A percentile compares a stretch with the other conserved stretches of the same genome.
These are phyloP conservation scores for Zygosaccharomyces lentus DNA, from an alignment of 805 yeast genomes.

Conservation along the genomic window DNA sequence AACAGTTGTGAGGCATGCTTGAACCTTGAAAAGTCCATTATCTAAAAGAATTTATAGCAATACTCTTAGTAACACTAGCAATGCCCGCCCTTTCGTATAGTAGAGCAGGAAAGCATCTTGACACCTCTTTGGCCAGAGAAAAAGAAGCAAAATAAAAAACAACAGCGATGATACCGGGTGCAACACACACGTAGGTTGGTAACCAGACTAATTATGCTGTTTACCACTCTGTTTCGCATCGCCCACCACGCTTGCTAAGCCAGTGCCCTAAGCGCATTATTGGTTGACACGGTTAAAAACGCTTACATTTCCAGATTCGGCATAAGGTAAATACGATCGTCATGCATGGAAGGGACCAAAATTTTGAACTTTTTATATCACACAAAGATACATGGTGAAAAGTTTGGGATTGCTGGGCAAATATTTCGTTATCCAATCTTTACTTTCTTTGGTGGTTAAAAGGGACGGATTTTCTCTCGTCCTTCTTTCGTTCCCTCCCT, in stretches of 20 bases:
- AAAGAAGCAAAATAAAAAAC: no score
- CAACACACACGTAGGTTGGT: no score
- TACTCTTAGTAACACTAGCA: no score
- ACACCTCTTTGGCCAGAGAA: no score
- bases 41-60: no score
- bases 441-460: not conserved
- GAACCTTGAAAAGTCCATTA: no score
- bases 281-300: not conserved
- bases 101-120: no score
- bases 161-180: no score
- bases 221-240: not conserved
- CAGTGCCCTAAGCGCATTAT: conserved; percentile 1
- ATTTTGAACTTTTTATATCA: not conserved
- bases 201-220: no score
- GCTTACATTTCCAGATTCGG: conserved; percentile 2
- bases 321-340: not conserved
- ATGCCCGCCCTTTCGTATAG: no score
- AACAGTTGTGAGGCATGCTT: no score
- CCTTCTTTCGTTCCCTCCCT: not conserved
- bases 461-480: not conserved
- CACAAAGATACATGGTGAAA: not conserved
- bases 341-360: conserved; percentile 1
- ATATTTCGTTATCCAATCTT: not conserved
- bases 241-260: not conserved
- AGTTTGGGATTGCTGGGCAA: not conserved